Evolutionary conservation across 1,139 yeast genomes (phyloP), one percentile per base, ranked within the genome.

Genomic region (Zhuliangozyma blackwelliae): DNA sequence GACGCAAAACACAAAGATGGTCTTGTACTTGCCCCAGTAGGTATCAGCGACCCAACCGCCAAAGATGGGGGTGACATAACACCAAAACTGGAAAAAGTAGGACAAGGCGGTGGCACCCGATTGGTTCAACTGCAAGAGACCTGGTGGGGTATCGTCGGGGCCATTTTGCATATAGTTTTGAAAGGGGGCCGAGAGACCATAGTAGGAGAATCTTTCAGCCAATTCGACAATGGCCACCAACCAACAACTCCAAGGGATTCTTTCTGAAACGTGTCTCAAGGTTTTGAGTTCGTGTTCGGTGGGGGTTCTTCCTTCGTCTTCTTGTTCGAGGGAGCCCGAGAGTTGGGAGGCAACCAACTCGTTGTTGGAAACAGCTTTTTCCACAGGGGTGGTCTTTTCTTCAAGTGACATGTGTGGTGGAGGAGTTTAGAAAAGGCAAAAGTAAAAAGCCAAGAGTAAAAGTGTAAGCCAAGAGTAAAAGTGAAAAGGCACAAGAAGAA

Each of bases 201-300:
- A 86, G 68, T 80, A 86, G n/a, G 92, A 73, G 57, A 86, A 86
- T 50, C 95, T 75, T 61, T 86, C 95, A 30, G 90, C 79, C 46
- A 86, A 75, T 59, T 86, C 95, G 29, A 86, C 86, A 35, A 84
- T 46, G 27, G 92, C 89, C 36, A 86, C 85, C 40, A 82, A 68
- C 79, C 85, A 86, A 48, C 86, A 79, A 33, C 67, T 54, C 22
- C 57, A 31, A 22, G 75, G 75, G 38, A 69, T 66, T 16, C 41
- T 44, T 38, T 65, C 73, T 13, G 69, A 52, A 23, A 69, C 68
- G 46, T 67, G 73, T 52, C 71, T 59, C 44, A 69, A 61, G 23
- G 61, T 59, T 40, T 58, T 62, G 46, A 67, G 41, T 47, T 69
- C 75, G 33, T 62, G 63, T 1, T 48, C 55, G 28, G 73, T 68